Evolutionary conservation across 2,329 filamentous ascomycete genomes (phyloP).

Genomic region (Ophiobolus disseminans): DNA sequence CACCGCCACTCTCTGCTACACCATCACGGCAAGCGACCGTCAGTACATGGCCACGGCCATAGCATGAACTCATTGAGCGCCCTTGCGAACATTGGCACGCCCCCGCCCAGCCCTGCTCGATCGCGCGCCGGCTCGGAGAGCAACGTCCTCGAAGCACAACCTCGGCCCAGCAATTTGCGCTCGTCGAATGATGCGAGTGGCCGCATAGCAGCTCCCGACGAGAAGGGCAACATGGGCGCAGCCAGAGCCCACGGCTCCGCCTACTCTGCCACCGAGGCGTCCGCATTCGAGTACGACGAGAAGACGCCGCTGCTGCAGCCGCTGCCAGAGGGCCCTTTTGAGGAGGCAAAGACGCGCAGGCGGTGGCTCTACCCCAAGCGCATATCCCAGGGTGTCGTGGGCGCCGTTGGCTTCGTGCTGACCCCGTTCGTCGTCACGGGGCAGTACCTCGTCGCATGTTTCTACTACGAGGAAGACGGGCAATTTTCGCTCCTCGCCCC

Average conservation of each 20-base stretch:
- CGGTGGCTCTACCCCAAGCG: constrained; percentile 68
- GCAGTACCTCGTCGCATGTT: constrained; percentile 80
- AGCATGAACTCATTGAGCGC: constrained; percentile 98
- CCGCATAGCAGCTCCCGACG: constrained; percentile 33
- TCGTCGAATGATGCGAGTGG: constrained; percentile 46
- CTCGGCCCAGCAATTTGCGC: constrained; percentile 27
- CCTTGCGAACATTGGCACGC: constrained; percentile 75
- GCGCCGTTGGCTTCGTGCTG: constrained; percentile 78
- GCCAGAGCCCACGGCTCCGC: constrained; percentile 23
- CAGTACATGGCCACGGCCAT: constrained; percentile 57
- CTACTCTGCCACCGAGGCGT: constrained; percentile 35
- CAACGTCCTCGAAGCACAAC: constrained; percentile 48
- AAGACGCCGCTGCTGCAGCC: constrained; percentile 70
- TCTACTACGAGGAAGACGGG: constrained; percentile 83
- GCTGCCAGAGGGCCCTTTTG: constrained; percentile 31
- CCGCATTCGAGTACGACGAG: constrained; percentile 62
- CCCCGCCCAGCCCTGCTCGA: constrained; percentile 58
- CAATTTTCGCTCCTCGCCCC: constrained; percentile 80
- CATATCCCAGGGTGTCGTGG: constrained; percentile 74
- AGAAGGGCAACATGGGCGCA: constrained; percentile 42
- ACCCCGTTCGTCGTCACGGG: constrained; percentile 80
- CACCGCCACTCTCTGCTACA: not conserved
- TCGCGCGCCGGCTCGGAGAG: constrained; percentile 63
- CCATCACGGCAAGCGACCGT: not conserved
- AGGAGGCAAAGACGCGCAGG: constrained; percentile 46